Base-by-base conservation (phyloP, 371 early-diverging fungal genomes). In the Mucor piriformis region DNA sequence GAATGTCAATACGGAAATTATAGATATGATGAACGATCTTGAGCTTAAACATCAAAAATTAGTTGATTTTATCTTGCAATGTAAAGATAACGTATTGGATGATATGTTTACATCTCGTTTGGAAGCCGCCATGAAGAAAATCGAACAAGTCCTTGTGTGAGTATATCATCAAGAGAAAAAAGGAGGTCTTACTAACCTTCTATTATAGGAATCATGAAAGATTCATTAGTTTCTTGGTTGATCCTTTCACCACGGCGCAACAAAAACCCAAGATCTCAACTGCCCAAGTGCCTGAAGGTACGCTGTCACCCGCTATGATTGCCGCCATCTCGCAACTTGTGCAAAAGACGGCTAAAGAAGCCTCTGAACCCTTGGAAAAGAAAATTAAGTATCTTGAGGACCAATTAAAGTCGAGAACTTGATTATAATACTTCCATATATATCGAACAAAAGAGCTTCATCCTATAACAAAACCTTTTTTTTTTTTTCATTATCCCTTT, bases 181-280 rank as follows among this genome's bases (percentile, higher is more conserved):
- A n/a, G n/a, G n/a, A n/a, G n/a, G n/a, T n/a, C n/a, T n/a, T n/a
- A 29, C 29, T 44, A 10, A 23, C 24, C 15, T 20, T 53, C 2
- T 16, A 40, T 15, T 32, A 38, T 60, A 69, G 69, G 35, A 69
- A 69, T 8, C 69, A 69, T 48, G 61, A 69, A 54, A 55, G 52
- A 3, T 64, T 69, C 40, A 60, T 69, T 46, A 34, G 61, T 3
- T 69, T 46, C 33, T 21, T 69, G 18, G 43, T 64, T 32, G 69
- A 69, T 50, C 69, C 69, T 23, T 62, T 67, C 24, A 29, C 67
- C 5, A 50, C 62, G 8, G 11, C 54, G 3, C 15, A 58, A 54
- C 43, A 47, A 51, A 49, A 6, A 3, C 13, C 40, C 0, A 40
- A 18, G 10, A 15, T 57, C 13, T 24, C 57, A 6, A 25, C 43